These are phyloP conservation scores for Polygonum maritimum DNA, from an alignment of 148 eudicot genomes.

Conservation along the genomic window DNA sequence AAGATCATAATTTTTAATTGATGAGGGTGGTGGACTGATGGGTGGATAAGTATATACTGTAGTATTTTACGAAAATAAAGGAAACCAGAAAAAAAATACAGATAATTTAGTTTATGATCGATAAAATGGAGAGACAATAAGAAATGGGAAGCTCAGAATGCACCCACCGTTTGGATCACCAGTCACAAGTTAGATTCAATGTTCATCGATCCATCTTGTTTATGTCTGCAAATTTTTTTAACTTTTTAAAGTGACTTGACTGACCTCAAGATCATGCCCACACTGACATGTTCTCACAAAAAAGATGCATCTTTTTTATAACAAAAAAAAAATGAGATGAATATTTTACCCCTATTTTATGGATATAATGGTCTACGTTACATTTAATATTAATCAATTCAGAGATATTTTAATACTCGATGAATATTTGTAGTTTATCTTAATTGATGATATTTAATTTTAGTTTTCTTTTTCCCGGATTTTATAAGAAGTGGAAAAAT, in stretches of 20 bases:
- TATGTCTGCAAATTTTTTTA: not conserved
- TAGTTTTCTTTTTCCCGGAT: no score
- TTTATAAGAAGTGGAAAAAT: no score
- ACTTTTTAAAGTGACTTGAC: not conserved
- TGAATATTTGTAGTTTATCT: not conserved
- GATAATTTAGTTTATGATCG: not conserved
- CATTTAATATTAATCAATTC: not conserved
- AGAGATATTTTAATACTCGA: not conserved
- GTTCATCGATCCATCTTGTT: not conserved
- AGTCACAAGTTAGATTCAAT: not conserved
- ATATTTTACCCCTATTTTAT: not conserved
- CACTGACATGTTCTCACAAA: constrained; percentile 1
- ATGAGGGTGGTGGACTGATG: not conserved
- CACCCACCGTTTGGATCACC: not conserved
- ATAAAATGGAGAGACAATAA: not conserved
- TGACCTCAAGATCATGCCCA: constrained; percentile 5
- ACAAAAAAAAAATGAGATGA: not conserved
- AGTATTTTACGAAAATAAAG: not conserved
- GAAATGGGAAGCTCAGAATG: constrained; percentile 9
- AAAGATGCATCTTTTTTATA: not conserved
- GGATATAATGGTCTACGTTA: not conserved
- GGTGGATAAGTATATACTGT: not conserved
- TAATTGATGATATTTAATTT: not conserved
- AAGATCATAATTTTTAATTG: not conserved
- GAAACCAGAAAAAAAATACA: not conserved